A percentile compares a stretch with the other conserved stretches of the same genome.
Conservation (phyloP, 169 alveolate species). For the Cystoisospora suis region DNA sequence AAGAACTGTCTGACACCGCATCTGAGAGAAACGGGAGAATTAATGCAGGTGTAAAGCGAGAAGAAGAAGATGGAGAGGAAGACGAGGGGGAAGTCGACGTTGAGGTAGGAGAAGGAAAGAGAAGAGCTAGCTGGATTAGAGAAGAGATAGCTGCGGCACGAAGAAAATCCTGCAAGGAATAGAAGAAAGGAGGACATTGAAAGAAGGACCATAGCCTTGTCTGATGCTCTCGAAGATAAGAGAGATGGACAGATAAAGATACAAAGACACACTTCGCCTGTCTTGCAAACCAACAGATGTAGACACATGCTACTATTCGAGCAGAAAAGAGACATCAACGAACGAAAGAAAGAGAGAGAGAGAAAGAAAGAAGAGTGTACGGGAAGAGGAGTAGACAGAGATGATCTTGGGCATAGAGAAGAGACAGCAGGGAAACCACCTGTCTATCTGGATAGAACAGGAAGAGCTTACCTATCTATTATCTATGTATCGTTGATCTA, state of each 20-base stretch:
- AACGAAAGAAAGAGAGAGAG: neutral
- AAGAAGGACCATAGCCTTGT: neutral
- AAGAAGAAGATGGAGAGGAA: neutral
- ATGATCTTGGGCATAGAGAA: neutral
- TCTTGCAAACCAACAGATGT: too few species aligned
- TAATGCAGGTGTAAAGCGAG: neutral
- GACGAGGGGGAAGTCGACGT: neutral
- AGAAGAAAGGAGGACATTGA: neutral
- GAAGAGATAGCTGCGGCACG: constrained; percentile 47
- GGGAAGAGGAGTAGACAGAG: neutral
- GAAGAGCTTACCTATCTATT: too few species aligned
- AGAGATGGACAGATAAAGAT: neutral
- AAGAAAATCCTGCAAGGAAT: constrained; percentile 29
- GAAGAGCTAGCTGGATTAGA: neutral
- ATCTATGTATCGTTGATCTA: too few species aligned
- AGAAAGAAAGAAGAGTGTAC: neutral
- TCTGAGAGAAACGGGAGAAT: neutral
- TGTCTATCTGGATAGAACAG: too few species aligned
- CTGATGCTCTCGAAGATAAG: neutral
- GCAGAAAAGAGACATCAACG: too few species aligned
- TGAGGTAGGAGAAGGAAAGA: neutral
- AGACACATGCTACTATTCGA: too few species aligned
- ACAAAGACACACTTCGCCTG: too few species aligned
- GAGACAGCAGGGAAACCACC: neutral
- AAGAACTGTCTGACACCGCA: constrained; percentile 16